Conservation (phyloP, 345 rosid genomes). For the Ceriops zippeliana region DNA sequence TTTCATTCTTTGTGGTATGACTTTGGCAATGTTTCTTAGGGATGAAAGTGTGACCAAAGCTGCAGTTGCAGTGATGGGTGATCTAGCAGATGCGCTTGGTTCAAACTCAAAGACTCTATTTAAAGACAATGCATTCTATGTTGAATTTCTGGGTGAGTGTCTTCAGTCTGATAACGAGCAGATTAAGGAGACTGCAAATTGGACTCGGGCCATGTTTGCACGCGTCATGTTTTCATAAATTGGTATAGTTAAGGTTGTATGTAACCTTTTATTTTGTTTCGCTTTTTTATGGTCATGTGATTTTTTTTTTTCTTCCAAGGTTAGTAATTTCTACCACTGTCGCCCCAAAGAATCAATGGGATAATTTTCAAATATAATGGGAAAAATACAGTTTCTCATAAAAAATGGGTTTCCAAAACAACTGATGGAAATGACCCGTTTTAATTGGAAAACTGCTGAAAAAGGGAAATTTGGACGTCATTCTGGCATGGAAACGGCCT, state of each 20-base stretch:
- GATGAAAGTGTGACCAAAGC: slow-evolving; percentile 87
- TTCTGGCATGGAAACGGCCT: too few species aligned
- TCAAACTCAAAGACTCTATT: slow-evolving; percentile 60
- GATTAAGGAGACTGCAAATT: slow-evolving; percentile 76
- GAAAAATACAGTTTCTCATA: too few species aligned
- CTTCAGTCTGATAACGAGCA: slow-evolving; percentile 79
- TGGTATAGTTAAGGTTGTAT: background rate
- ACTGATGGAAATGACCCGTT: too few species aligned
- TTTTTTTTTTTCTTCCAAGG: background rate
- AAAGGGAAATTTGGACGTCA: too few species aligned
- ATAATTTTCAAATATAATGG: too few species aligned
- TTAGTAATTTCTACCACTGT: too few species aligned
- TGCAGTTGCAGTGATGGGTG: slow-evolving; percentile 90
- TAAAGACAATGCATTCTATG: slow-evolving; percentile 52
- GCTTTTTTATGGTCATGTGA: background rate
- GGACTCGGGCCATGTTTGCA: slow-evolving; percentile 87
- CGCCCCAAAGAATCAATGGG: too few species aligned
- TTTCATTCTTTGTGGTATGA: background rate
- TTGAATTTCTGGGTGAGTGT: slow-evolving; percentile 66
- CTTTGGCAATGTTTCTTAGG: slow-evolving; percentile 34
- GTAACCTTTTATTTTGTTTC: background rate
- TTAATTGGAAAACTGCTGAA: too few species aligned
- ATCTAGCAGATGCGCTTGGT: slow-evolving; percentile 88
- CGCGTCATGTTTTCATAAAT: slow-evolving; percentile 62
- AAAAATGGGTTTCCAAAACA: too few species aligned